Base-by-base conservation (phyloP, 202 grass and related monocot species). In the Digitaria exilis region DNA sequence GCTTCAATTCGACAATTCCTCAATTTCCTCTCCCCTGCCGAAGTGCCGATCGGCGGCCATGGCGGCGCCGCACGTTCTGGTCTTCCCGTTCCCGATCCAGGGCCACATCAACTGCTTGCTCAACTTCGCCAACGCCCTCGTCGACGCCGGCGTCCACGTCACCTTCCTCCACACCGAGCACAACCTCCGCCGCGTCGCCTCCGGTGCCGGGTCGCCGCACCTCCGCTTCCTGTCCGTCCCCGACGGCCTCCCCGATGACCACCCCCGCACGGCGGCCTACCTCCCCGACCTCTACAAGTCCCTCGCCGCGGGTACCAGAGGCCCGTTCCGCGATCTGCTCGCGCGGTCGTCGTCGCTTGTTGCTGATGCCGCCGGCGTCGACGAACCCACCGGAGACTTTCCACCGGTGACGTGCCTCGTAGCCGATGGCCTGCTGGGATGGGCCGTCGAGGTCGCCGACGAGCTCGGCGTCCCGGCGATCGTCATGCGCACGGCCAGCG, bases 331-430 rank as follows among this genome's bases (percentile, higher is more conserved):
- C 3, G 46, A 46, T 6, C 63, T 80, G 63, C 77, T 80, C 10
- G 0, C 25, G 55, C 24, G 8, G 22, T 4, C n/a, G 10, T 13
- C 55, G 3, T 10, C 24, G 24, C 7, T 19, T 7, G 56, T 24
- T 28, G 56, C 4, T 6, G 56, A 14, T 28, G 24, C 12, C 22
- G 24, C 8, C 25, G 16, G 0, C 69, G n/a, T n/a, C n/a, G 69
- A 1, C 26, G 69, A 21, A 1, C 16, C 1, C 7, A 22, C 18
- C 54, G 29, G 50, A 29, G 84, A 34, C 51, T 86, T 85, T 54
- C 85, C 90, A 0, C 88, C 80, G 4, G 65, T 93, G 28, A 89
- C 90, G n/a, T 96, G 87, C 73, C 58, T 95, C 16, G 87, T 95
- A 45, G 82, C 49, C 5, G 90, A 95, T 4, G 89, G 89, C 7